These are phyloP conservation scores for Cladochytrium tenue DNA, from an alignment of 371 early-diverging fungal species.

Conservation along the genomic window DNA sequence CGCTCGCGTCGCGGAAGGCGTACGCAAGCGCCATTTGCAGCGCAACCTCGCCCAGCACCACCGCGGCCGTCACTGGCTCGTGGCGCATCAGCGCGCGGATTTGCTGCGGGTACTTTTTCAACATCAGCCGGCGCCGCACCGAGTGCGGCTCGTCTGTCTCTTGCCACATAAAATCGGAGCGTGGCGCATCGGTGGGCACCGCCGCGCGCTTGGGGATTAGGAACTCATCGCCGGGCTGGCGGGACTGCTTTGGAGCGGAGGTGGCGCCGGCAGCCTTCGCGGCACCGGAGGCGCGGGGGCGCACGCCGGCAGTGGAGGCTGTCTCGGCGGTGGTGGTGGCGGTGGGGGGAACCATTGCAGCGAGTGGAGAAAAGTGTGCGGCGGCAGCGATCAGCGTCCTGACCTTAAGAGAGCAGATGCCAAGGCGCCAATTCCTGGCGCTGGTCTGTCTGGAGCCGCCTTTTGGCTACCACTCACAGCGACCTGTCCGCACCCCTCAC, in stretches of 20 bases:
- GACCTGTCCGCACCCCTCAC: too few species aligned
- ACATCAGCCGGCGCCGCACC: conserved; percentile 84
- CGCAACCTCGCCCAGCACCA: conserved; percentile 66
- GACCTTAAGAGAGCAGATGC: too few species aligned
- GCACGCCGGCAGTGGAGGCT: not conserved
- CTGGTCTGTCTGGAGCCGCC: too few species aligned
- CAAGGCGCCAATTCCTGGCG: too few species aligned
- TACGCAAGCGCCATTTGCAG: conserved; percentile 79
- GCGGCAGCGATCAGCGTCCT: too few species aligned
- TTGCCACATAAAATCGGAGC: conserved; percentile 12
- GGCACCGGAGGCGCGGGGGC: not conserved
- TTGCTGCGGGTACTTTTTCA: conserved; percentile 80
- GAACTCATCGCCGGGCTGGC: not conserved
- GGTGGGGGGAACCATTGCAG: not conserved
- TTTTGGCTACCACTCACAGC: too few species aligned
- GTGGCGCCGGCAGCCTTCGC: not conserved
- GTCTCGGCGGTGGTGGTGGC: not conserved
- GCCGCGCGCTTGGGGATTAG: too few species aligned
- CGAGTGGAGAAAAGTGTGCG: too few species aligned
- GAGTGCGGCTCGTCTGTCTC: conserved; percentile 87
- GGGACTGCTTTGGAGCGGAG: not conserved
- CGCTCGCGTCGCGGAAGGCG: conserved; percentile 60
- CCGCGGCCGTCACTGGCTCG: conserved; percentile 76
- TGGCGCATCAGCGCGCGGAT: conserved; percentile 82
- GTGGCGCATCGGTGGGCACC: too few species aligned